Percentiles rank a stretch among this genome's conserved stretches.
These are phyloP conservation scores for Gaultheria prostrata DNA, from an alignment of 148 eudicot species.

Conservation along the genomic window DNA sequence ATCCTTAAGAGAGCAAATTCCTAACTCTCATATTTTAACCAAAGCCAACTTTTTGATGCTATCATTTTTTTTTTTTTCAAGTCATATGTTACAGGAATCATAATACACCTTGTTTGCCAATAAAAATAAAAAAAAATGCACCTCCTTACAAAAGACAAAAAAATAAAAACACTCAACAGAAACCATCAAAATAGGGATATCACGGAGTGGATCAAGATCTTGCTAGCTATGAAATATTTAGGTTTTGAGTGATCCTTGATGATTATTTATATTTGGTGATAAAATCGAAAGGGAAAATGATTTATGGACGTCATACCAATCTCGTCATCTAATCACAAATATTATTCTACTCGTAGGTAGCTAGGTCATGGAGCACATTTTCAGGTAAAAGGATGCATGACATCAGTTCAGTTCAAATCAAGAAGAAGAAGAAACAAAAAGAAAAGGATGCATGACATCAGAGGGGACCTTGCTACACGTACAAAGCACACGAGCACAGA, in stretches of 20 bases:
- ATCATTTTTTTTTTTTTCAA: too few relatives aligned
- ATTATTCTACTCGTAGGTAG: not conserved
- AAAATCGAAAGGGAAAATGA: not conserved
- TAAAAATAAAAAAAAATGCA: too few relatives aligned
- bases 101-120: not conserved
- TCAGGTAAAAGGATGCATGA: not conserved
- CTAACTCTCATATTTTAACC: not conserved
- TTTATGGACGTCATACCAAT: not conserved
- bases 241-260: not conserved
- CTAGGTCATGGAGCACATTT: not conserved
- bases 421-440: too few relatives aligned
- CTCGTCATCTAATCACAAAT: not conserved
- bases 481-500: too few relatives aligned
- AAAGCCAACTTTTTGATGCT: not conserved
- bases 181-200: not conserved
- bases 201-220: not conserved
- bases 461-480: too few relatives aligned
- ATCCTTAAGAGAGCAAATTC: not conserved
- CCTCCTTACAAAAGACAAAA: not conserved
- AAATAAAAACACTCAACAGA: too few relatives aligned
- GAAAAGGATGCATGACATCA: not conserved
- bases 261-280: not conserved
- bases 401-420: not conserved
- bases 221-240: not conserved
- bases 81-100: not conserved